Conservation (phyloP, 139 green algal genomes). For the Chlamydomonas sphaeroides region DNA sequence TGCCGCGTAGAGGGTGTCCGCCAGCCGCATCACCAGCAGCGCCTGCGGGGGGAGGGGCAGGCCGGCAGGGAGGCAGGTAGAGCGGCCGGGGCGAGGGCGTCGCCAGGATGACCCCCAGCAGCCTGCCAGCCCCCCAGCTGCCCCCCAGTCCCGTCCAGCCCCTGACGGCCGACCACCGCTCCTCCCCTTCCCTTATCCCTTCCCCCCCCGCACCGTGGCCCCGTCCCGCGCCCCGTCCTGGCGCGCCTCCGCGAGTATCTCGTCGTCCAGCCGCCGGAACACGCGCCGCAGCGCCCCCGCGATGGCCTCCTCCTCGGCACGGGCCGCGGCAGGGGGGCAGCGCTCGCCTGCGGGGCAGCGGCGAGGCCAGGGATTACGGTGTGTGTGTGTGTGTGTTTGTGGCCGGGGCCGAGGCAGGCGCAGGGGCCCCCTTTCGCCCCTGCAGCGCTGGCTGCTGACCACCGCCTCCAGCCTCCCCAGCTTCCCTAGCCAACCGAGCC, state of each 20-base stretch:
- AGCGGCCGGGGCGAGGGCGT: no score
- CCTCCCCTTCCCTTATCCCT: no score
- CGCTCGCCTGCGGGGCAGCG: neutral
- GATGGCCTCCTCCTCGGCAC: constrained; percentile 43
- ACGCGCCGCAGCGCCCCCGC: constrained; percentile 14
- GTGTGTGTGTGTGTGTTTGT: no score
- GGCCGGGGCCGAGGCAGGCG: no score
- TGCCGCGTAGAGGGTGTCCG: constrained; percentile 68
- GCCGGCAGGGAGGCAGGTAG: no score
- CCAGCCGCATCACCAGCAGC: constrained; percentile 70
- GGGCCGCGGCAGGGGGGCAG: neutral
- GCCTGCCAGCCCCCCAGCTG: no score
- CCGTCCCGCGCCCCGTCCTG: constrained; percentile 66
- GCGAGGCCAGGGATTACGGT: no score
- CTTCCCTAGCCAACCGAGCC: neutral
- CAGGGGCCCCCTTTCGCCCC: no score
- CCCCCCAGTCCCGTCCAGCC: no score
- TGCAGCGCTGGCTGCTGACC: no score
- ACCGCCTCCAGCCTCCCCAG: neutral
- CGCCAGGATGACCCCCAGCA: no score
- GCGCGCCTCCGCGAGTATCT: constrained; percentile 64
- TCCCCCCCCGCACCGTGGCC: constrained; percentile 47
- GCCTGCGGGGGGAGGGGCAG: constrained; percentile 36
- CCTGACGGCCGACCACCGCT: no score
- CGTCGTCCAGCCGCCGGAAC: constrained; percentile 46